phyloP scores from a whole-genome alignment of 805 yeast genomes.

The Hanseniaspora mollemarum region DNA sequence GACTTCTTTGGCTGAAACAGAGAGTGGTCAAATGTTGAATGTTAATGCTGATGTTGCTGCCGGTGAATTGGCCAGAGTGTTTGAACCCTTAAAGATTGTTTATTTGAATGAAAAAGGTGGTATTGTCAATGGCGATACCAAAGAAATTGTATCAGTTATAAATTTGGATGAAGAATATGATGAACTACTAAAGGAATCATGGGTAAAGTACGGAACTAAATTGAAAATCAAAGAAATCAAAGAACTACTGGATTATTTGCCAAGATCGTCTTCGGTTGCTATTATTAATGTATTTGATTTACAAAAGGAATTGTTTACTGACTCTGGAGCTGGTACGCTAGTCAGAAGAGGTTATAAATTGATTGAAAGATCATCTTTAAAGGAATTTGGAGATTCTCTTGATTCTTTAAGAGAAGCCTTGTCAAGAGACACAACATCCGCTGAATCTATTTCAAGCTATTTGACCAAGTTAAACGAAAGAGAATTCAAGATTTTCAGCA shows the following conservation, averaged over 20 bases:
- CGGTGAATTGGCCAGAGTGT: constrained; percentile 90
- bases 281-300: constrained; percentile 89
- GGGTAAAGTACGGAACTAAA: constrained; percentile 99
- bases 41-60: constrained; percentile 99
- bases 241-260: constrained; percentile 84
- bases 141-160: constrained; percentile 78
- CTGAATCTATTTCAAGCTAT: constrained; percentile 54
- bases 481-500: constrained; percentile 72
- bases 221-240: constrained; percentile 92
- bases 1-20: constrained; percentile 92
- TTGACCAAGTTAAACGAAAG: constrained; percentile 54
- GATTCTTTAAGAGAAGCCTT: constrained; percentile 69
- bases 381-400: constrained; percentile 54
- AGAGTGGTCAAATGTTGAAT: constrained; percentile 90
- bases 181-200: constrained; percentile 74
- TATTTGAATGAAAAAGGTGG: constrained; percentile 97
- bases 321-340: constrained; percentile 97
- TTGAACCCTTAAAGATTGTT: constrained; percentile 93
- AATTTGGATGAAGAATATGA: constrained; percentile 96
- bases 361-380: constrained; percentile 53
- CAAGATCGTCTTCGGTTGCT: constrained; percentile 95
- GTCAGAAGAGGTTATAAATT: constrained; percentile 94
- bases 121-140: constrained; percentile 79
- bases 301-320: constrained; percentile 95
- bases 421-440: constrained; percentile 53